phyloP scores from a whole-genome alignment of 2,329 filamentous ascomycete genomes.

The Chaetothyriales sp. region DNA sequence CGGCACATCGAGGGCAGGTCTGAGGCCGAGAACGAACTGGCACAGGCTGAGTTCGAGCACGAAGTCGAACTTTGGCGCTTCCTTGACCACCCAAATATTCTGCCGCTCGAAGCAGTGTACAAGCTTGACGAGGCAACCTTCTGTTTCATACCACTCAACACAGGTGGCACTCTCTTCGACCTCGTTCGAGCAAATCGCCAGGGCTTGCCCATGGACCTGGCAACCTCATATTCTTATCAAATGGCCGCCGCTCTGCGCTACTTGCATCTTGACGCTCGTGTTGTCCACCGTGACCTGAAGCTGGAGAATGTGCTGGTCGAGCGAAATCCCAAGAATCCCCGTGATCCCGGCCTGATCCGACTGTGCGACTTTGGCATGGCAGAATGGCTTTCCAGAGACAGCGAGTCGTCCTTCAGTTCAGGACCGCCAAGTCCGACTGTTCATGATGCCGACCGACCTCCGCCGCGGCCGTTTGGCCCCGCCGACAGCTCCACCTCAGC shows the following conservation, averaged over 20 bases:
- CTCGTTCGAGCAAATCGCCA: constrained; percentile 42
- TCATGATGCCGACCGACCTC: constrained; percentile 33
- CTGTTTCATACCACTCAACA: constrained; percentile 52
- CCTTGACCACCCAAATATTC: constrained; percentile 47
- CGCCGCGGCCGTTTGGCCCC: constrained; percentile 39
- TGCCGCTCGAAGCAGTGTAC: constrained; percentile 50
- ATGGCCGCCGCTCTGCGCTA: constrained; percentile 52
- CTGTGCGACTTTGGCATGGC: constrained; percentile 59
- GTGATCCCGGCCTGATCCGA: constrained; percentile 42
- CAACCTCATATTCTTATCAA: constrained; percentile 49
- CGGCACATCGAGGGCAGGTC: constrained; percentile 42
- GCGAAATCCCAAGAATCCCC: constrained; percentile 30
- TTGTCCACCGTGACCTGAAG: constrained; percentile 56
- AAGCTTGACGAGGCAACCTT: constrained; percentile 56
- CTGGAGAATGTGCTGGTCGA: constrained; percentile 55
- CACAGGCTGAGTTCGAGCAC: constrained; percentile 55
- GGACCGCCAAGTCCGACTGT: constrained; percentile 37
- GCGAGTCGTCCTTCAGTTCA: constrained; percentile 31
- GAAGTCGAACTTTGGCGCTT: constrained; percentile 56
- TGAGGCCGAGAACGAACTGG: constrained; percentile 50
- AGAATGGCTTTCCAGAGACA: constrained; percentile 49
- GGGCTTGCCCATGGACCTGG: constrained; percentile 39
- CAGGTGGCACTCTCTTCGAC: constrained; percentile 52
- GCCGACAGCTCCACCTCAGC: constrained; percentile 41
- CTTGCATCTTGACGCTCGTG: constrained; percentile 51